These are phyloP conservation scores for Suhomyces yuchorum DNA, from an alignment of 1,139 yeast genomes.

Conservation along the genomic window DNA sequence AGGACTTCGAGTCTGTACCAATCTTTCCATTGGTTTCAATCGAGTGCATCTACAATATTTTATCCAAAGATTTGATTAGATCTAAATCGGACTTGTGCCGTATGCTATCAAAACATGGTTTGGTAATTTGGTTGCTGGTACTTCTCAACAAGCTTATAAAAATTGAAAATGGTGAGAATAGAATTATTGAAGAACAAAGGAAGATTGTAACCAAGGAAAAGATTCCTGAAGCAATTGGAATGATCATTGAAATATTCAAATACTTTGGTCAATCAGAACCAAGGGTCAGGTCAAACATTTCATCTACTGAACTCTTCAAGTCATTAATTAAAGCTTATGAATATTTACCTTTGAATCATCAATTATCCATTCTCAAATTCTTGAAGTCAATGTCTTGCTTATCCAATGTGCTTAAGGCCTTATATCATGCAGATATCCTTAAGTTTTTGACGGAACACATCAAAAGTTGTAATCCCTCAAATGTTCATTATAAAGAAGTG, in stretches of 20 bases:
- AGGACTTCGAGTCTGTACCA: conserved; percentile 50
- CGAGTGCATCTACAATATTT: conserved; percentile 46
- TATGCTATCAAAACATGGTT: conserved; percentile 52
- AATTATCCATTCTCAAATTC: conserved; percentile 43
- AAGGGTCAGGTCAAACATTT: conserved; percentile 40
- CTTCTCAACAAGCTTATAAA: conserved; percentile 35
- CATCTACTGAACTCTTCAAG: conserved; percentile 49
- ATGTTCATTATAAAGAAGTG: conserved; percentile 40
- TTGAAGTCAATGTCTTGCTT: conserved; percentile 47
- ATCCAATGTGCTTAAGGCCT: conserved; percentile 34
- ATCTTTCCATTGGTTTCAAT: conserved; percentile 51
- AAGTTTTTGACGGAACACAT: conserved; percentile 40
- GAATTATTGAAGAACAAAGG: conserved; percentile 1
- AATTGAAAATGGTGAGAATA: conserved; percentile 20
- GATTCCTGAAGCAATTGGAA: conserved; percentile 22
- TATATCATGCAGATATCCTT: conserved; percentile 44
- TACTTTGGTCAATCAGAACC: conserved; percentile 49
- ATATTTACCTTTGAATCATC: conserved; percentile 33
- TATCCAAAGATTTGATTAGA: conserved; percentile 45
- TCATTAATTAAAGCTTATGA: conserved; percentile 44
- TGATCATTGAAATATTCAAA: conserved; percentile 42
- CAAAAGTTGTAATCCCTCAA: conserved; percentile 32
- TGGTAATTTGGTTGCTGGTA: conserved; percentile 52
- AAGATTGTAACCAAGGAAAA: conserved; percentile 8
- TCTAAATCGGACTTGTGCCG: conserved; percentile 58